A percentile compares a stretch with the other conserved stretches of the same genome.
These are phyloP conservation scores for Globisporangium nodosum DNA, from an alignment of 352 stramenopile species.

Conservation along the genomic window DNA sequence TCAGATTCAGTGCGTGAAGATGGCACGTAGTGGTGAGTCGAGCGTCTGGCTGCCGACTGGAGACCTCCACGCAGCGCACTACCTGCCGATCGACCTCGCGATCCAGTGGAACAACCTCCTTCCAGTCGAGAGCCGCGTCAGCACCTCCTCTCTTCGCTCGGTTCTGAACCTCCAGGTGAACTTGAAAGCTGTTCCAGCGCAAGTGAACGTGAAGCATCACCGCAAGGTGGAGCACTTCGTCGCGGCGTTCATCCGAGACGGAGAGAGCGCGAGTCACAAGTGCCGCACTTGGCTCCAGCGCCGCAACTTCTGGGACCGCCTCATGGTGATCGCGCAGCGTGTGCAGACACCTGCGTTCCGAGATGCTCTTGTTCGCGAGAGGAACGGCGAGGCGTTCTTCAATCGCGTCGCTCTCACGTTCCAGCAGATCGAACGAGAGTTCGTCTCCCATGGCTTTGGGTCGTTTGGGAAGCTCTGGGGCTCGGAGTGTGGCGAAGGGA, in stretches of 20 bases:
- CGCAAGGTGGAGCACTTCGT: conserved; percentile 12
- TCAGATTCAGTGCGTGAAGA: conserved; percentile 5
- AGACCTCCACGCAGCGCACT: conserved; percentile 7
- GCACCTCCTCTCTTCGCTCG: background rate
- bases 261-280: background rate
- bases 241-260: conserved; percentile 7
- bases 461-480: conserved; percentile 5
- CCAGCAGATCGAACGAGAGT: conserved; percentile 3
- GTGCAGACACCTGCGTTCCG: conserved; percentile 7
- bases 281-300: conserved; percentile 4
- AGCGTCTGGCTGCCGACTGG: background rate
- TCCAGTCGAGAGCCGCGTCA: background rate
- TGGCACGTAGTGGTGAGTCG: background rate
- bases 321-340: background rate
- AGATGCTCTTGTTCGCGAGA: background rate
- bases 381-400: conserved; percentile 1
- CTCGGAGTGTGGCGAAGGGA: background rate
- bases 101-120: conserved; percentile 14
- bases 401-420: conserved; percentile 1
- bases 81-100: conserved; percentile 9
- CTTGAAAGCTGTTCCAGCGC: conserved; percentile 1
- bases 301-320: conserved; percentile 8
- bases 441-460: background rate
- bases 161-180: conserved; percentile 10
- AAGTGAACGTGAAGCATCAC: conserved; percentile 10